Base-by-base conservation (phyloP, 1,284 basidiomycete genomes). In the Fistulinella cinereoalba region DNA sequence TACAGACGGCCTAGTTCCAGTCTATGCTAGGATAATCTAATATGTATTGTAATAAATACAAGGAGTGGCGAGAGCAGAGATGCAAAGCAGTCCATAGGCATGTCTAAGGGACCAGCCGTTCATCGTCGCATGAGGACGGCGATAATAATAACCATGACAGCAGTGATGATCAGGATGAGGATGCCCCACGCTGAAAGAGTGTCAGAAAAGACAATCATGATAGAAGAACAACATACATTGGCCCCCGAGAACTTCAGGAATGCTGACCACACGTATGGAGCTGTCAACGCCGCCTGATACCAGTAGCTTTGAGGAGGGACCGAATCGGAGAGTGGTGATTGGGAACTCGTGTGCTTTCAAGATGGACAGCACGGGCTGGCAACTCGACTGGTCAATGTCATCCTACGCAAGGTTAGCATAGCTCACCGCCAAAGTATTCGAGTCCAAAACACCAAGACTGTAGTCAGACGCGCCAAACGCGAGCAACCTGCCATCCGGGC, bases 281-380 rank as follows among this genome's bases (percentile, higher is more conserved):
- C 91, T 95, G 68, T 99, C 96, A 6, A 92, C 90, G 58, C 92
- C 93, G 4, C 89, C 94, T 6, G 92, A 93, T 19, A 94, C 79
- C n/a, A 99, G 77, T n/a, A 95, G 57, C 16, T 75, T 81, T 13
- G 86, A 86, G 5, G 81, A 75, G 0, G 92, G 88, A 63, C 88
- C 95, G 73, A 99, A 98, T 47, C 80, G 80, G 46, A 99, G 70
- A 1, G 88, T 85, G 0, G 96, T 99, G 2, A 92, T 83, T 3
- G 97, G 92, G 66, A 99, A 96, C 53, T 94, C 92, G 67, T 99
- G 97, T 0, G 95, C 90, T 65, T 92, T 90, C 40, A 97, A 74
- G 50, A 99, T 95, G 27, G 85, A 85, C 27, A 92, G 70, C 9
- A 95, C 68, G 1, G 94, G 92, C 92, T 97, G 37, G 33, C 21